These are phyloP conservation scores for Saccharomycopsis fibuligera DNA, from an alignment of 805 yeast species.

Conservation along the genomic window DNA sequence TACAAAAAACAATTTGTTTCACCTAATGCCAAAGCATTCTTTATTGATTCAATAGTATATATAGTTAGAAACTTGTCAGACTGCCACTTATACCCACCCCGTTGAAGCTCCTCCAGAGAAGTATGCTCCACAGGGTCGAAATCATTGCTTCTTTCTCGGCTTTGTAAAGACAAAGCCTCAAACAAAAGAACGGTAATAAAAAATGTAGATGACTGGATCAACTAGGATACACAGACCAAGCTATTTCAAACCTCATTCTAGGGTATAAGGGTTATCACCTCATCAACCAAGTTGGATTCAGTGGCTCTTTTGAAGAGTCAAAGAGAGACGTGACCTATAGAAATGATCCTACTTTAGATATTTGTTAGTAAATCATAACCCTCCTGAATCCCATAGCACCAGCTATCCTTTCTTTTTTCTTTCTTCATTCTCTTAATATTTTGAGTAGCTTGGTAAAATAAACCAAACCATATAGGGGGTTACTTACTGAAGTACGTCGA, in stretches of 20 bases:
- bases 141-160: constrained; percentile 93
- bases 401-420: no score
- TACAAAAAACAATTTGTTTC: no score
- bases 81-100: constrained; percentile 99
- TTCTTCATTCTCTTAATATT: no score
- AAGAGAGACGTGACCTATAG: constrained; percentile 99
- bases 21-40: no score
- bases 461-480: constrained; percentile 25
- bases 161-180: constrained; percentile 22
- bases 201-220: constrained; percentile 77
- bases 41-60: no score
- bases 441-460: no score
- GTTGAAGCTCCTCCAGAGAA: constrained; percentile 49
- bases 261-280: constrained; percentile 88
- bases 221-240: constrained; percentile 83
- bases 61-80: constrained; percentile 99
- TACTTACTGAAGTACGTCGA: constrained; percentile 93
- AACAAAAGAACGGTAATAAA: constrained; percentile 46
- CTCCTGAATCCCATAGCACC: not conserved
- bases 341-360: constrained; percentile 85
- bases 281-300: constrained; percentile 99
- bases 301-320: constrained; percentile 99
- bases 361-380: constrained; percentile 36
- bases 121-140: constrained; percentile 87
- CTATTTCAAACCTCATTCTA: constrained; percentile 73